Conservation (phyloP, 345 rosid genomes). For the Euclidium syriacum region DNA sequence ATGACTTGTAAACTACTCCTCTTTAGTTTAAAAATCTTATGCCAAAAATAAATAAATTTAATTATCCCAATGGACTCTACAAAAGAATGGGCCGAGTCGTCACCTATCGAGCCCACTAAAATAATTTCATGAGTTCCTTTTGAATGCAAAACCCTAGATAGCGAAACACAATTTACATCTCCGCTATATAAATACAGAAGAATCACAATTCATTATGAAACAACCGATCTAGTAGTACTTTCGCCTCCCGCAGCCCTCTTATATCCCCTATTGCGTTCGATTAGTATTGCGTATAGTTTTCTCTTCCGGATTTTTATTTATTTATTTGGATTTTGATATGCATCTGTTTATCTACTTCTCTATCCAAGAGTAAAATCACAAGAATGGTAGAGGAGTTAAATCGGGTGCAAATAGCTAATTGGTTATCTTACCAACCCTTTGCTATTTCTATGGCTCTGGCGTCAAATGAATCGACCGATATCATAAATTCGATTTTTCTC, state of each 20-base stretch:
- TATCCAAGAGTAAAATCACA: background rate
- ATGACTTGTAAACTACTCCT: too few relatives aligned
- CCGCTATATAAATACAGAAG: constrained; percentile 5
- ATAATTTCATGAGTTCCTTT: background rate
- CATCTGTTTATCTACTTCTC: constrained; percentile 37
- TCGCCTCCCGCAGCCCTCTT: background rate
- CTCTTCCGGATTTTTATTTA: background rate
- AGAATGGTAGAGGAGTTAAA: constrained; percentile 13
- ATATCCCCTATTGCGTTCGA: too few relatives aligned
- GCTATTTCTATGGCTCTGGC: constrained; percentile 23
- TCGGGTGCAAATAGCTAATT: constrained; percentile 14
- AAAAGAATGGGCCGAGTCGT: background rate
- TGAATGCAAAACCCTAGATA: constrained; percentile 19
- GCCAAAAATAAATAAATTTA: too few relatives aligned
- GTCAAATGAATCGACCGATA: constrained; percentile 35
- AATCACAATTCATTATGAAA: background rate
- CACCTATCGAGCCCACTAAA: background rate
- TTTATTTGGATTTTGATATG: background rate
- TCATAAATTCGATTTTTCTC: too few relatives aligned
- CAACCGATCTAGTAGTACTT: background rate
- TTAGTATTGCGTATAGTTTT: background rate
- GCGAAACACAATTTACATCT: background rate
- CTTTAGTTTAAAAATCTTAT: too few relatives aligned
- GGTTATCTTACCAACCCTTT: constrained; percentile 39
- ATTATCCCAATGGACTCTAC: too few relatives aligned